phyloP scores from a whole-genome alignment of 495 filamentous ascomycete genomes.

The Penicillium salamii region DNA sequence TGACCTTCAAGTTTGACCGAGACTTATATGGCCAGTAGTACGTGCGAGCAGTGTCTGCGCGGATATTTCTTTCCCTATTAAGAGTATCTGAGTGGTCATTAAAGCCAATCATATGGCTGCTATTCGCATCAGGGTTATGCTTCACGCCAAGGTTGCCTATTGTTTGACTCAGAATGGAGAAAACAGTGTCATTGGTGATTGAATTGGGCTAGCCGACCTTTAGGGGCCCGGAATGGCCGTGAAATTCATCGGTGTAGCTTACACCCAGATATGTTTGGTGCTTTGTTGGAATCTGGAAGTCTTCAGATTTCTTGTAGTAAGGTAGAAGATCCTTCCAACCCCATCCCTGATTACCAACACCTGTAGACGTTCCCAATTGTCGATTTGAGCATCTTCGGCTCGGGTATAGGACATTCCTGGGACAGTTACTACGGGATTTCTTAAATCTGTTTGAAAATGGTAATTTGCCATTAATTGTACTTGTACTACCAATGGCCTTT shows the following conservation, averaged over 20 bases:
- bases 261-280: not conserved
- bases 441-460: too few relatives aligned
- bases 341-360: conserved; percentile 13
- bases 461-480: conserved; percentile 21
- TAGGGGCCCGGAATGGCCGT: not conserved
- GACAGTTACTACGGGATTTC: too few relatives aligned
- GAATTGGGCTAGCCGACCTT: not conserved
- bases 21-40: conserved; percentile 6
- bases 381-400: too few relatives aligned
- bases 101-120: not conserved
- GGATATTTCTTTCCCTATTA: conserved; percentile 5
- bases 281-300: conserved; percentile 2
- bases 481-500: conserved; percentile 42
- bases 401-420: too few relatives aligned
- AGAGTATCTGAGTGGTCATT: not conserved
- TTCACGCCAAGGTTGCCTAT: conserved; percentile 4
- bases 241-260: not conserved
- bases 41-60: conserved; percentile 12
- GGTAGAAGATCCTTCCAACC: conserved; percentile 12
- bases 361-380: conserved; percentile 6
- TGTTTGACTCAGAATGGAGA: conserved; percentile 5
- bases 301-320: conserved; percentile 9
- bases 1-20: conserved; percentile 6
- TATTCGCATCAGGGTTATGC: not conserved
- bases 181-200: conserved; percentile 14